Percentiles rank a stretch among this genome's conserved stretches.
These are phyloP conservation scores for Nidula microcarpa DNA, from an alignment of 768 basidiomycete genomes.

Conservation along the genomic window DNA sequence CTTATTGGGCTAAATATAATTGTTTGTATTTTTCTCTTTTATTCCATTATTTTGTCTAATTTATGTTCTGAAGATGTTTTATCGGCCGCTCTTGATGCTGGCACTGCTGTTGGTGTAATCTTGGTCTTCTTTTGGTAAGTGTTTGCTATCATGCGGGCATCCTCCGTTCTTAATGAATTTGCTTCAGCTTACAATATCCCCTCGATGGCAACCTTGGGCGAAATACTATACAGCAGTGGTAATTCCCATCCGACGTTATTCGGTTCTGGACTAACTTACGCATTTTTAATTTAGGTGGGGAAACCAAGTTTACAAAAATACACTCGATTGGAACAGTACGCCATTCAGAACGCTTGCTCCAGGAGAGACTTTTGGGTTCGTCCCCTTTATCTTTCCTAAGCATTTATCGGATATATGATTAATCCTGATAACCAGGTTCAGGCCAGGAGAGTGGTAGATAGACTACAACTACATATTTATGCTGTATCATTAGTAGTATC, in stretches of 20 bases:
- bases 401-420: neutral
- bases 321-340: conserved; percentile 27
- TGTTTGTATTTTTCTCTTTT: conserved; percentile 33
- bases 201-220: conserved; percentile 33
- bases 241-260: neutral
- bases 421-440: neutral
- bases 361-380: conserved; percentile 33
- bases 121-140: conserved; percentile 68
- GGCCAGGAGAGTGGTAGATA: conserved; percentile 1
- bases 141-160: neutral
- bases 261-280: neutral
- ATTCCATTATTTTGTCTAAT: neutral
- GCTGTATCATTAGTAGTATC: neutral
- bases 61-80: conserved; percentile 50
- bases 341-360: conserved; percentile 18
- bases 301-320: conserved; percentile 28
- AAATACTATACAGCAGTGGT: conserved; percentile 33
- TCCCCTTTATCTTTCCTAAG: neutral
- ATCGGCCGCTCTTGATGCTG: conserved; percentile 73
- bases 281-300: conserved; percentile 28
- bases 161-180: neutral
- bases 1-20: conserved; percentile 78
- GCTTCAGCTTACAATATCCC: conserved; percentile 40
- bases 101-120: conserved; percentile 63
- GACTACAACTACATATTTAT: neutral